These are phyloP conservation scores for Borealophlyctis nickersoniae DNA, from an alignment of 192 early-diverging fungal species.

Conservation along the genomic window DNA sequence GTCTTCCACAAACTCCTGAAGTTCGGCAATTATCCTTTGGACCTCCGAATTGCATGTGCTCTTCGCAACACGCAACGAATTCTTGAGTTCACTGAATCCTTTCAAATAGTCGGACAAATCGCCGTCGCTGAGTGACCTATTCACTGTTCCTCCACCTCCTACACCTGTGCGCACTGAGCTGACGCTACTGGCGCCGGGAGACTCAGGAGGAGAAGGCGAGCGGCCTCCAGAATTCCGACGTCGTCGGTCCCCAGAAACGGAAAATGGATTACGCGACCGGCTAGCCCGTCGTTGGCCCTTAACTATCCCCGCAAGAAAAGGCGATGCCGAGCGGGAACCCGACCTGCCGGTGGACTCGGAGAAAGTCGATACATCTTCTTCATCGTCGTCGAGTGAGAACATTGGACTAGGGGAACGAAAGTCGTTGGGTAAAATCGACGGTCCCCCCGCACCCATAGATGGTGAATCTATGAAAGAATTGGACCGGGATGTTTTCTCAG, in stretches of 20 bases:
- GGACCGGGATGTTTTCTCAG: constrained; percentile 15
- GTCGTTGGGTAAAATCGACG: constrained; percentile 5
- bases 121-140: constrained; percentile 41
- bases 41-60: constrained; percentile 58
- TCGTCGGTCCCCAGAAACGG: constrained; percentile 2
- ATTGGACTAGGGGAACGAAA: constrained; percentile 42
- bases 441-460: constrained; percentile 1
- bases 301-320: constrained; percentile 9
- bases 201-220: constrained; percentile 6
- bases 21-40: constrained; percentile 59
- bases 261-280: constrained; percentile 14
- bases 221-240: constrained; percentile 6
- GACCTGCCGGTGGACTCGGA: constrained; percentile 26
- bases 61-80: constrained; percentile 46
- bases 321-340: constrained; percentile 13
- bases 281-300: constrained; percentile 17
- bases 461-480: constrained; percentile 19
- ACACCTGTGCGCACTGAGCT: neutral
- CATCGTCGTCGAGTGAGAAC: constrained; percentile 39
- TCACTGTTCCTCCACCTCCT: constrained; percentile 24
- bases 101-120: constrained; percentile 47
- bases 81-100: constrained; percentile 50
- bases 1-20: constrained; percentile 67
- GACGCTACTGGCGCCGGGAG: constrained; percentile 11
- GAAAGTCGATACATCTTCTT: constrained; percentile 26